Base-by-base conservation (phyloP, 306 rosid species). In the Pyrus bretschneideri region DNA sequence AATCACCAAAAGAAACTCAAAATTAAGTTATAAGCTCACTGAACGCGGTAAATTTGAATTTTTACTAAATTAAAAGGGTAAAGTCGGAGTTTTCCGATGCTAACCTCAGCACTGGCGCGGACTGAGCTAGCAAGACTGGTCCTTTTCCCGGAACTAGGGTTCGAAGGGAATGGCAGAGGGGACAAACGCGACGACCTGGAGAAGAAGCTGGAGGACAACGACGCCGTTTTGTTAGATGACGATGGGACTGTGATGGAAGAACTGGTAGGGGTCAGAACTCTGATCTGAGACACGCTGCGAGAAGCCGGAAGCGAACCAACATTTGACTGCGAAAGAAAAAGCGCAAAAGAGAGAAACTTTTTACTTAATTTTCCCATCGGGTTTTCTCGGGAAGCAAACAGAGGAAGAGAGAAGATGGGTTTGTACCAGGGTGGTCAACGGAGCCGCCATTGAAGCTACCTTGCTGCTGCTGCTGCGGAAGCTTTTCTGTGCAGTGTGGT, bases 21-120 rank as follows among this genome's bases (percentile, higher is more conserved):
- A 49, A 64, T 8, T 4, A 30, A 65, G 55, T 9, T 3, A 31
- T 21, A 31, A 21, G 8, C 49, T 22, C 27, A 38, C 6, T 17
- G 61, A 40, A 60, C 11, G 18, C 68, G 6, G 6, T 13, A 38
- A 73, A 44, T 57, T 54, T 30, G 63, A 51, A 44, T 14, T 49
- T 49, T 4, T 14, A 4, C 0, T 25, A 46, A 38, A 30, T 2
- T 8, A 35, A 11, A 49, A 15, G 2, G 18, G 38, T 33, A 14
- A 49, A 71, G 11, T 6, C 12, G 17, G 1, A 10, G 5, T 44
- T 23, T 69, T 35, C 40, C 15, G 14, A 12, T 10, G 5, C 4
- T 11, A 31, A 83, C 93, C 91, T 80, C 91, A 25, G 88, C 89
- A 49, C 72, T 74, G 71, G 94, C 94, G 14, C 86, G 84, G 71